Evolutionary conservation across 2,329 filamentous ascomycete species (phyloP), one percentile per base, ranked within the genome.

Genomic region (Xylariales sp.): DNA sequence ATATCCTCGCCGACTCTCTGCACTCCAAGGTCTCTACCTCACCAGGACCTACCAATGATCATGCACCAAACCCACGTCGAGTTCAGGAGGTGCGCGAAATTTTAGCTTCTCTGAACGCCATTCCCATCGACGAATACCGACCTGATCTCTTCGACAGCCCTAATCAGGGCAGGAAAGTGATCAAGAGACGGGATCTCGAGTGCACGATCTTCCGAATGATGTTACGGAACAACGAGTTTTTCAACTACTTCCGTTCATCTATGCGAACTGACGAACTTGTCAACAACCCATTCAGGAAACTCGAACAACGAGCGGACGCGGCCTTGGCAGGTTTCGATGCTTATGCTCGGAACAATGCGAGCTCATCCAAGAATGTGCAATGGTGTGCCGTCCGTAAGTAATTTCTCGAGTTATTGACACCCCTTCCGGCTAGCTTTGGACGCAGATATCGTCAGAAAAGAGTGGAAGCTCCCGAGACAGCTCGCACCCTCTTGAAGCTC

Each of bases 191-290:
- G 37, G 72, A 78, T 44, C 60, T 78, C 1, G 71, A 73, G 47
- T 61, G 63, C 32, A 76, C 73, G 3, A 54, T 80, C 11, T 70
- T 74, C 46, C 69, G 69, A 38, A 74, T 79, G 59, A 62, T 79
- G 12, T 60, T 78, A 16, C 64, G 69, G 46, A 76, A 77, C 50
- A 64, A 74, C 53, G 67, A 71, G 29, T 70, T 79, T 58, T 75
- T 78, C 52, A 61, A 71, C 38, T 71, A 75, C 58, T 72, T 79
- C 44, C 62, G 69, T 33, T 64, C 66, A 12, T 59, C 66, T 7
- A 64, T 71, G 40, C 59, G 60, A n/a, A 62, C 73, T 3, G 56
- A 61, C 34, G 70, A 73, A 43, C 59, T 61, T 18, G 59, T 70
- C 24, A 66, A 65, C 29, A 68, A 74, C 46, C 63, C 63, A 3